phyloP scores from a whole-genome alignment of 768 basidiomycete genomes.

The Suillus americanus region DNA sequence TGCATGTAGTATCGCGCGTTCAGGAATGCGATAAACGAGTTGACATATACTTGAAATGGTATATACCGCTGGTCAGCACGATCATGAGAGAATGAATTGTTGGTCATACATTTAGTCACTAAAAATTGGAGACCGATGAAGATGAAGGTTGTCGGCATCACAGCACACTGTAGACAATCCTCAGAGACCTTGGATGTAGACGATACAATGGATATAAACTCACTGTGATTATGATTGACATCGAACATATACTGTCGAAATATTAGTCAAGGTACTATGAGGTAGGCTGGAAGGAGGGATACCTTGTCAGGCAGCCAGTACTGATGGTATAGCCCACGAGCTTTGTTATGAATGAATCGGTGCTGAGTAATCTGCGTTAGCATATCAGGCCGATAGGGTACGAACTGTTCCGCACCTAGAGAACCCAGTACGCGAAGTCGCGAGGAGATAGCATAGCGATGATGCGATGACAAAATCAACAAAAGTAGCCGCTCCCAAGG shows the following conservation, averaged over 20 bases:
- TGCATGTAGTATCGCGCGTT: background rate
- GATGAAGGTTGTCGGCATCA: background rate
- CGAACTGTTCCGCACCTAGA: background rate
- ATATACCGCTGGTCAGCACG: background rate
- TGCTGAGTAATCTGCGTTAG: background rate
- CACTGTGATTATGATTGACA: background rate
- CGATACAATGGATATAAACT: background rate
- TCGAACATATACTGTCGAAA: background rate
- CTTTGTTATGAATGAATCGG: background rate
- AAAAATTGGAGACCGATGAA: background rate
- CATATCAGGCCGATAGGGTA: background rate
- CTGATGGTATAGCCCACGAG: background rate
- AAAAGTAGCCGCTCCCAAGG: background rate
- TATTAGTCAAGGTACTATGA: background rate
- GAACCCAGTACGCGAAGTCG: constrained; percentile 1
- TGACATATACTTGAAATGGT: background rate
- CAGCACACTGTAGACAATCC: background rate
- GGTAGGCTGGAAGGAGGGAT: background rate
- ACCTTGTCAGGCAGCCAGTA: background rate
- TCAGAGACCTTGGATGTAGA: background rate
- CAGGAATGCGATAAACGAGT: background rate
- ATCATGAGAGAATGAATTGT: background rate
- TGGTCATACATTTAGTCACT: background rate
- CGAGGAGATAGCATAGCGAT: background rate
- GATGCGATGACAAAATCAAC: background rate